Base-by-base conservation (phyloP, 2,329 filamentous ascomycete species). In the Epicoccum sorghinum region DNA sequence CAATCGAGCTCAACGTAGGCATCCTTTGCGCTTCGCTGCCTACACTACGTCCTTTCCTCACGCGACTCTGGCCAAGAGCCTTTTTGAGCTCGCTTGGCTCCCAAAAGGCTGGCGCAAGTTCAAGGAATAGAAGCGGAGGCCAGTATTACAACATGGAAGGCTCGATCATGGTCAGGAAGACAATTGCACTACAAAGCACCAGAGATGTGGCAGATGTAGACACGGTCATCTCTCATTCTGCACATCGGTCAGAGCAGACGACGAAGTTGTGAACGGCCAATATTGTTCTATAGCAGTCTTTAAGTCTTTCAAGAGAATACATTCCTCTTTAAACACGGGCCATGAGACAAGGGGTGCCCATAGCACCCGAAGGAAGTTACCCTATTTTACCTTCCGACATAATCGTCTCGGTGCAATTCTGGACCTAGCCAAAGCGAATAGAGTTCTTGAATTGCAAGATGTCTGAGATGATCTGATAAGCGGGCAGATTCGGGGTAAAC, bases 401-500 rank as follows among this genome's bases (percentile, higher is more conserved):
- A 9, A 10, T 6, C n/a, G n/a, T 7, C 10, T 43, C 40, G 40
- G 40, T 35, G 32, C n/a, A 35, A n/a, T 6, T 13, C n/a, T 35
- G 32, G 32, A 7, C 7, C 4, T 32, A n/a, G 30, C 13, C 18
- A 3, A n/a, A 18, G 35, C 8, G 8, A 25, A 18, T 22, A 12
- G 12, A 27, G 14, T 9, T 14, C 7, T n/a, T 12, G 9, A 12
- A 24, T 27, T 39, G 30, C 12, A 12, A 39, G 8, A 7, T 1
- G 12, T 1, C 18, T 18, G 18, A 18, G 1, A 4, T 36, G 45
- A 54, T 54, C 52, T 49, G 43, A 55, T 47, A 51, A 51, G 46
- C 41, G 25, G 25, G 12, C 37, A 29, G 35, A 7, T 8, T 55
- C 47, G 52, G 52, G 47, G 38, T 25, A 55, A 35, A 47, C 52